phyloP scores from a whole-genome alignment of 2,329 filamentous ascomycete genomes.

The Elsinoe batatas region DNA sequence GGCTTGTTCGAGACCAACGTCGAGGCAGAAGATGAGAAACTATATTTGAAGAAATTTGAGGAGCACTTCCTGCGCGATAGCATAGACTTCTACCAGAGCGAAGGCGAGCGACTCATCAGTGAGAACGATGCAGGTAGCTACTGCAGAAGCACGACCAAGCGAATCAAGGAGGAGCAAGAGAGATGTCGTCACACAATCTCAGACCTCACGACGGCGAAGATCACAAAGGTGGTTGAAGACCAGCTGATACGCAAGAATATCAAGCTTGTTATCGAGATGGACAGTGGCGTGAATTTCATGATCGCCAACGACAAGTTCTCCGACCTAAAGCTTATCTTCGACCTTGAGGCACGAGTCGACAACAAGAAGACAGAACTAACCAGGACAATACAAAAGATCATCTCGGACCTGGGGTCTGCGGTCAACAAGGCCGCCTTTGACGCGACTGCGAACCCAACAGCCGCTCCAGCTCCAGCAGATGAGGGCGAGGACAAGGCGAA shows the following conservation, averaged over 20 bases:
- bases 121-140: slow-evolving; percentile 75
- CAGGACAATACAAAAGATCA: slow-evolving; percentile 59
- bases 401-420: slow-evolving; percentile 69
- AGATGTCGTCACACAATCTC: slow-evolving; percentile 78
- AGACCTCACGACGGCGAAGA: slow-evolving; percentile 58
- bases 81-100: slow-evolving; percentile 60
- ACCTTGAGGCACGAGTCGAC: slow-evolving; percentile 69
- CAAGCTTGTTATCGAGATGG: slow-evolving; percentile 70
- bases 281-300: slow-evolving; percentile 82
- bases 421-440: slow-evolving; percentile 60
- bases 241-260: slow-evolving; percentile 71
- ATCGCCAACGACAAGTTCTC: slow-evolving; percentile 76
- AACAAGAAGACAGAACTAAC: slow-evolving; percentile 60
- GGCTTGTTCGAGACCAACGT: slow-evolving; percentile 71
- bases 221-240: slow-evolving; percentile 66
- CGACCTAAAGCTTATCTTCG: slow-evolving; percentile 72
- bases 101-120: slow-evolving; percentile 64
- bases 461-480: slow-evolving; percentile 39
- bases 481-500: slow-evolving; percentile 39
- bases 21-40: slow-evolving; percentile 66
- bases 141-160: slow-evolving; percentile 62
- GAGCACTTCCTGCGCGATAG: slow-evolving; percentile 64
- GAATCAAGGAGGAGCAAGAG: slow-evolving; percentile 70
- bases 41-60: slow-evolving; percentile 81
- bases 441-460: slow-evolving; percentile 46